Conservation (phyloP, 768 basidiomycete genomes). For the Pleurotus cornucopiae region DNA sequence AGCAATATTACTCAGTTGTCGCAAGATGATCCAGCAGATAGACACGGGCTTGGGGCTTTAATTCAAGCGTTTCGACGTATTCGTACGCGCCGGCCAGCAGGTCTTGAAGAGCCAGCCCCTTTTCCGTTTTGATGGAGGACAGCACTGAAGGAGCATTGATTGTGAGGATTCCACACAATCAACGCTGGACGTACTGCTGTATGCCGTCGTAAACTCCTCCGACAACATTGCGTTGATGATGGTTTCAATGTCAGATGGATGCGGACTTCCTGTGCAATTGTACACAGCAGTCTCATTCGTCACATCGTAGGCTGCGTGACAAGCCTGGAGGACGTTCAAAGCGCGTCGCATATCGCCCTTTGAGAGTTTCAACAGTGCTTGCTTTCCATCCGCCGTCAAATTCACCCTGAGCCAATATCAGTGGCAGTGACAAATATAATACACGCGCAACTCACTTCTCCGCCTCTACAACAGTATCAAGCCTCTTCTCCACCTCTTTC, state of each 20-base stretch:
- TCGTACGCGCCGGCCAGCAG: constrained; percentile 90
- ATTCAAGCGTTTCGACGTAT: constrained; percentile 79
- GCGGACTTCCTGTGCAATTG: constrained; percentile 94
- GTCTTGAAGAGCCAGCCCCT: constrained; percentile 93
- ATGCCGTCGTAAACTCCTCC: constrained; percentile 92
- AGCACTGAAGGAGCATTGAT: constrained; percentile 57
- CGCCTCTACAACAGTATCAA: constrained; percentile 72
- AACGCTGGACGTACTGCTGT: constrained; percentile 53
- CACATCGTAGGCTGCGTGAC: constrained; percentile 92
- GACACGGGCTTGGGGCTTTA: constrained; percentile 81
- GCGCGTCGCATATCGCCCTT: constrained; percentile 98
- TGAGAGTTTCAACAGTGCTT: constrained; percentile 89
- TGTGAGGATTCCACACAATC: constrained; percentile 5
- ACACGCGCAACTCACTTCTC: constrained; percentile 59
- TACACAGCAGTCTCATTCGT: constrained; percentile 91
- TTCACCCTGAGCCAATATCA: constrained; percentile 57
- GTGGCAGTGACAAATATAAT: neutral
- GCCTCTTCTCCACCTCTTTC: constrained; percentile 77
- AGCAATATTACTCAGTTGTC: constrained; percentile 71
- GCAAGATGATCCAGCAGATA: constrained; percentile 92
- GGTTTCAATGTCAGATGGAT: constrained; percentile 89
- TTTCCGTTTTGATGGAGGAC: constrained; percentile 79
- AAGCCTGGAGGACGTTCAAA: constrained; percentile 94
- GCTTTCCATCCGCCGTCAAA: constrained; percentile 79
- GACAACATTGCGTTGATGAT: constrained; percentile 95